A percentile compares a stretch with the other conserved stretches of the same genome.
Conservation (phyloP, 495 filamentous ascomycete species). For the Penicillium bovifimosum region DNA sequence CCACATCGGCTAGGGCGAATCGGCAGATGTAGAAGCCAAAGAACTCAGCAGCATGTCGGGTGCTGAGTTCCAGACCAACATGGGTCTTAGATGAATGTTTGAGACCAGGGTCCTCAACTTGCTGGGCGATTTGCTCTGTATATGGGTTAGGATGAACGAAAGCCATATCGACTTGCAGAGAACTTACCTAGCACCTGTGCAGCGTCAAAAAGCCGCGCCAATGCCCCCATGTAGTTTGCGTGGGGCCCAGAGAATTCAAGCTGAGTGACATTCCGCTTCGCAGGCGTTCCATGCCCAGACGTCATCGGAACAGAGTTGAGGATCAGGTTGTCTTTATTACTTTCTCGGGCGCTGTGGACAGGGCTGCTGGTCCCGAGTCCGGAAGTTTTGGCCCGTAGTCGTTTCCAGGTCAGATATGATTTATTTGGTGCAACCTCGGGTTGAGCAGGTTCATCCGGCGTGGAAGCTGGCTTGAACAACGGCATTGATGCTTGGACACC, state of each 20-base stretch:
- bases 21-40: slow-evolving; percentile 96
- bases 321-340: slow-evolving; percentile 52
- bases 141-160: slow-evolving; percentile 13
- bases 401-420: slow-evolving; percentile 72
- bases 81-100: slow-evolving; percentile 79
- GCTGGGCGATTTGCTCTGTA: slow-evolving; percentile 94
- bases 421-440: slow-evolving; percentile 50
- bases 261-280: slow-evolving; percentile 62
- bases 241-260: slow-evolving; percentile 77
- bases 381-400: slow-evolving; percentile 83
- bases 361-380: slow-evolving; percentile 43
- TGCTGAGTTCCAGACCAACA: slow-evolving; percentile 88
- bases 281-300: slow-evolving; percentile 50
- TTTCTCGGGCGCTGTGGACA: slow-evolving; percentile 38
- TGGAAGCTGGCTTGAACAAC: slow-evolving; percentile 62
- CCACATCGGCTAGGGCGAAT: slow-evolving; percentile 81
- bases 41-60: slow-evolving; percentile 92
- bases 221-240: slow-evolving; percentile 80
- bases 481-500: slow-evolving; percentile 64
- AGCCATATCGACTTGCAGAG: not conserved
- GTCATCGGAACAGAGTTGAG: slow-evolving; percentile 84
- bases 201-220: slow-evolving; percentile 90
- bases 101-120: slow-evolving; percentile 89
- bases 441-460: slow-evolving; percentile 36
- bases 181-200: slow-evolving; percentile 86